Base-by-base conservation (phyloP, 805 yeast genomes). In the Metschnikowia picachoensis region DNA sequence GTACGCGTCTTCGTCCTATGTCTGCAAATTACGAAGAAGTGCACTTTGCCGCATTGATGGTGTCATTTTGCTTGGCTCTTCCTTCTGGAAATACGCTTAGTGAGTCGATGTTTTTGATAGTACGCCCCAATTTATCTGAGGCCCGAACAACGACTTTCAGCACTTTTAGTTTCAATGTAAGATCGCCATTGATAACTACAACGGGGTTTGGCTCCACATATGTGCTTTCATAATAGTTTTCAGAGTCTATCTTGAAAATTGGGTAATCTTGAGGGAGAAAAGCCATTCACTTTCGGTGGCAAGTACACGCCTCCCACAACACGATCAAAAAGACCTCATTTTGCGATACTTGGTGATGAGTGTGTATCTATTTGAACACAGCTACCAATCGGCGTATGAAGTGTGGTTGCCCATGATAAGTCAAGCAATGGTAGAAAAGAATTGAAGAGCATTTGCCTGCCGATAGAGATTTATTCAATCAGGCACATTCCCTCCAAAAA, bases 91-190 rank as follows among this genome's bases (percentile, higher is more conserved):
- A 9, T 8, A 35, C 29, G 13, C 35, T 35, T 8, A 41, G 16
- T n/a, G 8, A 34, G 8, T 41, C 39, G 5, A 41, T 27, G 15
- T 10, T n/a, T 14, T 34, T 29, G 30, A 41, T 32, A 6, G 33
- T 14, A 3, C 12, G 16, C 8, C 12, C 15, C 30, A 41, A 38
- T 16, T 35, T 41, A 5, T 41, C 28, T 35, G 35, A 41, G 13
- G 44, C 44, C 25, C 44, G 28, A n/a, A 29, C 13, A 29, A 41
- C 39, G 15, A 41, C 35, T 27, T 41, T 41, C n/a, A 41, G n/a
- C 6, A 13, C 28, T 25, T 41, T 29, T 12, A 41, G 10, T 16
- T 30, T 41, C 12, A 11, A 3, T 20, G 12, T n/a, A 10, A 25
- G 13, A 13, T 30, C 20, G 16, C n/a, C 28, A 20, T 20, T 29